These are phyloP conservation scores for Monocercomonoides exilis DNA, from an alignment of 78 protist genomes.

Conservation along the genomic window DNA sequence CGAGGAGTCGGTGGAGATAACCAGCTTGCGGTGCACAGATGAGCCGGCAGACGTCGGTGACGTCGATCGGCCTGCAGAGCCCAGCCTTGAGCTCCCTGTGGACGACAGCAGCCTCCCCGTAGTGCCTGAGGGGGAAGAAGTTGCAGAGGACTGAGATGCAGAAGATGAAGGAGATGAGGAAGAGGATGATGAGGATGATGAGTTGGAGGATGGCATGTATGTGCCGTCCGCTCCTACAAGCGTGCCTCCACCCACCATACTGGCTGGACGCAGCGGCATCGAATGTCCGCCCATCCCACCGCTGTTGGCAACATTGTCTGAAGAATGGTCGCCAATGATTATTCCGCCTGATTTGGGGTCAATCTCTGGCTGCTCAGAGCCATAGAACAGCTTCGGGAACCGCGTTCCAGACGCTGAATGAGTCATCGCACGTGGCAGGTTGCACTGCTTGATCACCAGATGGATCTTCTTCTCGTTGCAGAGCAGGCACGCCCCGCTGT, in stretches of 20 bases:
- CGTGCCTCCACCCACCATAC: not conserved
- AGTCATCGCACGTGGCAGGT: not conserved
- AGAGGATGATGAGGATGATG: no score
- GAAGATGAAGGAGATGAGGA: no score
- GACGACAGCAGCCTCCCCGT: no score
- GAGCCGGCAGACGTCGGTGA: no score
- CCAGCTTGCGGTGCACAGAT: no score
- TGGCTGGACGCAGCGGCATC: not conserved
- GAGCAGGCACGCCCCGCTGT: constrained; percentile 5
- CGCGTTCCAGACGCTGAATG: not conserved
- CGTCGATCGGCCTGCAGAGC: no score
- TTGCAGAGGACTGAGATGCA: no score
- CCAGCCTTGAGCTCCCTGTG: no score
- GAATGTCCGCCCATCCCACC: not conserved
- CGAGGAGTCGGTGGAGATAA: no score
- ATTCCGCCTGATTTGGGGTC: not conserved
- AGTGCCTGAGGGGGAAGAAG: no score
- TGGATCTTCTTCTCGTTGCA: not conserved
- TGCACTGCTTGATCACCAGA: not conserved
- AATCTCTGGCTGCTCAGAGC: not conserved
- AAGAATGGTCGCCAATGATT: not conserved
- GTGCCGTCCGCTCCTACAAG: no score
- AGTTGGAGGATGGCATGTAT: no score
- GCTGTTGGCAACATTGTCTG: not conserved
- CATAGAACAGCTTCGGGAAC: not conserved